Evolutionary conservation across 2,329 filamentous ascomycete species (phyloP), one percentile per base, ranked within the genome.

Genomic region (Talaromyces sp.): DNA sequence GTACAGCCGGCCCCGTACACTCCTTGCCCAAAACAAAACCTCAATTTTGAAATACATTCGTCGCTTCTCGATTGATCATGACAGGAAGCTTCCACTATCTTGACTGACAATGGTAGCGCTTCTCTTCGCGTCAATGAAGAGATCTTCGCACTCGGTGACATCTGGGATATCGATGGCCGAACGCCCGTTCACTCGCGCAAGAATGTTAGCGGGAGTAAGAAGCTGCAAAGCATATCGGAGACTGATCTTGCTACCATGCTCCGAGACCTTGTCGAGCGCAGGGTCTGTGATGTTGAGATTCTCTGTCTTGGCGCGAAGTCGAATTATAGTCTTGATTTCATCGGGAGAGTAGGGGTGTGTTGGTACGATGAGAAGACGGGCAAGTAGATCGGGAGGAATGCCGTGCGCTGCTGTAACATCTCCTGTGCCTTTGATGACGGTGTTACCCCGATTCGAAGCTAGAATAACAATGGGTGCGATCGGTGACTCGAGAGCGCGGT

Each of bases 401-500:
- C 95, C 95, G 80, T 99, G 95, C 3, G 95, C 92, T 64, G 93
- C 92, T 71, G 90, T 84, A 74, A 95, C 85, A 72, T 83, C 79
- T 77, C 91, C 87, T 64, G 91, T 94, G 74, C 94, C 94, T 72
- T 93, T 91, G 75, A 99, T 95, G 69, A 92, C 91, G 69, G 92
- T 94, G 83, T 93, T 90, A 77, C 95, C 95, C 73, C 95, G 90
- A 82, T 99, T 99, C 48, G 95, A 98, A 66, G 95, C 95, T 67
- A 99, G 89, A 70, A 99, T 95, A 67, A 99, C 95, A 74, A 99
- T 97, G 65, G 95, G 95, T 1, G 94, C 94, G 74, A 99, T 96
- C 70, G 89, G 87, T 64, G 92, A 93, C 84, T 99, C 95, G 71
- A 99, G 86, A n/a, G 95, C 95, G 75, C 93, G 91, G 84, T 98